Percentiles rank a stretch among this genome's conserved stretches.
Evolutionary conservation across 495 filamentous ascomycete genomes (phyloP).

Genomic region (Apiosordaria backusii): DNA sequence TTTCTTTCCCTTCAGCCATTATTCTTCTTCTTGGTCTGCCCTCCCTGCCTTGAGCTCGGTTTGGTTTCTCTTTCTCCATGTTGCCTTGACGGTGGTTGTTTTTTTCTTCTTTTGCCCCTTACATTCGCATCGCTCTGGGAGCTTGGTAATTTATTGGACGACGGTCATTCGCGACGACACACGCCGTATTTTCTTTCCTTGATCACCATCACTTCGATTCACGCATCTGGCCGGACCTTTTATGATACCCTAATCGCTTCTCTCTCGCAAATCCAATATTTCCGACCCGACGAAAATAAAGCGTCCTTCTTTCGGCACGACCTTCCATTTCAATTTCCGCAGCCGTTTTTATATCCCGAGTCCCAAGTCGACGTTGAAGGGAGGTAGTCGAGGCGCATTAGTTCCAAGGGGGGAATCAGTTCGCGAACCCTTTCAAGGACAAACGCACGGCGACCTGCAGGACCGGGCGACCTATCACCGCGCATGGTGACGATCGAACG

Average conservation of each 20-base stretch:
- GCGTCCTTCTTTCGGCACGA: not conserved
- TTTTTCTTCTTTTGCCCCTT: not conserved
- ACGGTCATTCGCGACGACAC: not conserved
- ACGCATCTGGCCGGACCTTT: not conserved
- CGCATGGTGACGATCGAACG: not conserved
- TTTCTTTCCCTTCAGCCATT: not conserved
- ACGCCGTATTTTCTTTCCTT: not conserved
- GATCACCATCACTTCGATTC: not conserved
- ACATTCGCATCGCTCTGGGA: conserved; percentile 4
- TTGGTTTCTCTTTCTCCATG: not conserved
- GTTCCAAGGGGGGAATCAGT: not conserved
- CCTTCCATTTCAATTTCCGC: conserved; percentile 4
- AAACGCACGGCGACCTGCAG: not conserved
- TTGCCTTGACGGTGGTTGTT: not conserved
- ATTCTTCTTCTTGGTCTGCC: not conserved
- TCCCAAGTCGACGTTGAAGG: not conserved
- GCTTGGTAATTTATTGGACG: conserved; percentile 2
- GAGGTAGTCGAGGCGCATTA: not conserved
- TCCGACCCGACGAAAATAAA: conserved; percentile 2
- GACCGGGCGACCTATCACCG: conserved; percentile 5
- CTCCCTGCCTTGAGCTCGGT: not conserved
- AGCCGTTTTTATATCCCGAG: not conserved
- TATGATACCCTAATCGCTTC: not conserved
- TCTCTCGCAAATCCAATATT: not conserved
- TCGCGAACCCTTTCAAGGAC: not conserved